Conservation (phyloP, 208 protist genomes). For the Novymonas esmeraldas region DNA sequence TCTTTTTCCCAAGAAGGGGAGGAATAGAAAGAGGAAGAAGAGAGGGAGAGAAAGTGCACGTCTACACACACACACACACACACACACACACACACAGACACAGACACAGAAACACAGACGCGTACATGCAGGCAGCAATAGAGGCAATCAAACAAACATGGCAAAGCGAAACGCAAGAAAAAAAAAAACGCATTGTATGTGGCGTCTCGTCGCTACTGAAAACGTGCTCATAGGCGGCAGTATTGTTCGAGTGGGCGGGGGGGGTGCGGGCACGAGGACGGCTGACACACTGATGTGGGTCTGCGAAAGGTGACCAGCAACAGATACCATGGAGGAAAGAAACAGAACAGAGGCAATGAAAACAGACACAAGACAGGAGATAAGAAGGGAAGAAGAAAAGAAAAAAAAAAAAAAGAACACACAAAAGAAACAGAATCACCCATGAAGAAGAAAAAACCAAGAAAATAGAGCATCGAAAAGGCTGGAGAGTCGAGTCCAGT, state of each 20-base stretch:
- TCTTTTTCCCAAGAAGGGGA: background rate
- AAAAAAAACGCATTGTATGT: background rate
- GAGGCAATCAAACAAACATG: background rate
- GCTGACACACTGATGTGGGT: too few species aligned
- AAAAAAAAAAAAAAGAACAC: constrained; percentile 4
- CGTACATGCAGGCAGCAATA: background rate
- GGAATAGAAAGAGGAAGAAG: too few species aligned
- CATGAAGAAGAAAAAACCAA: too few species aligned
- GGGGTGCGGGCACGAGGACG: too few species aligned
- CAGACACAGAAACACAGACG: background rate
- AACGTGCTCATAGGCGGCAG: too few species aligned
- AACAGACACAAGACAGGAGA: background rate
- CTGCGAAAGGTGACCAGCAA: too few species aligned
- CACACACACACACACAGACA: background rate
- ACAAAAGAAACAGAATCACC: too few species aligned
- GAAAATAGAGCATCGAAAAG: too few species aligned
- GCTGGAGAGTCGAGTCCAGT: too few species aligned
- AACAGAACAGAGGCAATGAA: background rate
- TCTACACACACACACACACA: background rate
- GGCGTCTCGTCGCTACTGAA: too few species aligned
- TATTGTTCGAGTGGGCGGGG: too few species aligned
- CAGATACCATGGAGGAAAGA: too few species aligned
- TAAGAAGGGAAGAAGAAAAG: background rate
- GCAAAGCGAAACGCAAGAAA: constrained; percentile 5
- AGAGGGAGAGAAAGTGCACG: background rate